These are phyloP conservation scores for Singerocomus rubriflavus DNA, from an alignment of 1,284 basidiomycete species.

Conservation along the genomic window DNA sequence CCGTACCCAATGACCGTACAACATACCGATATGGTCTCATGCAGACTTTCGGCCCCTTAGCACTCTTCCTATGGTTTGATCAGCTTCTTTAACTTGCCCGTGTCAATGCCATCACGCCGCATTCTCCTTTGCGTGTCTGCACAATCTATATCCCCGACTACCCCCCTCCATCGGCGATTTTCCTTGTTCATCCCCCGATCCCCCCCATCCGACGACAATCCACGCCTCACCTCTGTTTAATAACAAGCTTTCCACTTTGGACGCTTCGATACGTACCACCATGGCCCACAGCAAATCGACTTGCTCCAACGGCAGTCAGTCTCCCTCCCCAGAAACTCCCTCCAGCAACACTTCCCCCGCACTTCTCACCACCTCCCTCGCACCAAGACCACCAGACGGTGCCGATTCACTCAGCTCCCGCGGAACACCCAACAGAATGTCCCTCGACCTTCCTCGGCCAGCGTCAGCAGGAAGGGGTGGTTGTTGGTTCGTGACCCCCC, in stretches of 20 bases:
- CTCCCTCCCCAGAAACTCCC: conserved; percentile 39
- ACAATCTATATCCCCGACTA: conserved; percentile 34
- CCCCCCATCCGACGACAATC: conserved; percentile 23
- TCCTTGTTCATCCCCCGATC: conserved; percentile 24
- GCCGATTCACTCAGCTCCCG: conserved; percentile 41
- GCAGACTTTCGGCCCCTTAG: conserved; percentile 32
- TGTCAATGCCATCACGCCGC: conserved; percentile 33
- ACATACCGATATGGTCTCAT: conserved; percentile 33
- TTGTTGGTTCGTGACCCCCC: conserved; percentile 57
- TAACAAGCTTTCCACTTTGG: conserved; percentile 16
- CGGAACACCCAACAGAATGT: conserved; percentile 47
- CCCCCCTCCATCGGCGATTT: conserved; percentile 26
- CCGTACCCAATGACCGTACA: conserved; percentile 31
- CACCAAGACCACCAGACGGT: conserved; percentile 40
- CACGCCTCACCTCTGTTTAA: conserved; percentile 20
- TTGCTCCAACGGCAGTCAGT: conserved; percentile 41
- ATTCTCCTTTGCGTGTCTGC: conserved; percentile 26
- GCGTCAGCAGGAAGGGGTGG: conserved; percentile 62
- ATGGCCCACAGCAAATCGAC: conserved; percentile 30
- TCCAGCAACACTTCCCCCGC: conserved; percentile 44
- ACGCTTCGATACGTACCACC: conserved; percentile 9
- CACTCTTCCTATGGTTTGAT: conserved; percentile 16
- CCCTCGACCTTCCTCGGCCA: conserved; percentile 52
- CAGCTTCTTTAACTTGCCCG: conserved; percentile 31
- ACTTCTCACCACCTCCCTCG: conserved; percentile 37